A percentile compares a stretch with the other conserved stretches of the same genome.
phyloP scores from a whole-genome alignment of 2,329 filamentous ascomycete genomes.

The Talaromyces rugulosus region DNA sequence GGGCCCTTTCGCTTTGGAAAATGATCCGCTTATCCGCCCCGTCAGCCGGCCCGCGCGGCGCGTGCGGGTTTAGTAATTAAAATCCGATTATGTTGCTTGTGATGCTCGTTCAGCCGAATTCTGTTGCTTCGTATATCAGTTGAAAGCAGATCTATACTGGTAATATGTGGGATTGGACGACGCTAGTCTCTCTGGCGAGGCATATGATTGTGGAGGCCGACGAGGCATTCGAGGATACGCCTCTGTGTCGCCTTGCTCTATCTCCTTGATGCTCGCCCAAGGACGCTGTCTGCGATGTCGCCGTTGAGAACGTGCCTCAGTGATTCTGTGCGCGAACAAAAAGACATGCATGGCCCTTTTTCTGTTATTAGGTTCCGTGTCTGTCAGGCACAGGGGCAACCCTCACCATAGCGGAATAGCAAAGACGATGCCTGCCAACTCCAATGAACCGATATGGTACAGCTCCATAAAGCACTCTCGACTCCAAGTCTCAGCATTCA shows the following conservation, averaged over 20 bases:
- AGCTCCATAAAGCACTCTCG: constrained; percentile 25
- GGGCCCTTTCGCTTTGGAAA: not conserved
- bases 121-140: not conserved
- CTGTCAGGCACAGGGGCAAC: not conserved
- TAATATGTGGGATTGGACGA: not conserved
- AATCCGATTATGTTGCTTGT: not conserved
- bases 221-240: not conserved
- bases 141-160: not conserved
- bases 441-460: constrained; percentile 25
- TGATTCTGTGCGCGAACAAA: constrained; percentile 6
- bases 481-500: constrained; percentile 20
- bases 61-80: not conserved
- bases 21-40: not conserved
- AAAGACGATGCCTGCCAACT: constrained; percentile 26
- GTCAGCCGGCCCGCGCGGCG: not conserved
- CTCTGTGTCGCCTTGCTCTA: not conserved
- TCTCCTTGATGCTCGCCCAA: constrained; percentile 1
- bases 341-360: constrained; percentile 8
- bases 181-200: not conserved
- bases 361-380: not conserved
- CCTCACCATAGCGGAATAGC: constrained; percentile 23
- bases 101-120: no score
- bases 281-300: not conserved
- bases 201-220: not conserved
- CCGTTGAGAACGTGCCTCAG: not conserved